Conservation (phyloP, 805 yeast genomes). For the Candida nanaspora region DNA sequence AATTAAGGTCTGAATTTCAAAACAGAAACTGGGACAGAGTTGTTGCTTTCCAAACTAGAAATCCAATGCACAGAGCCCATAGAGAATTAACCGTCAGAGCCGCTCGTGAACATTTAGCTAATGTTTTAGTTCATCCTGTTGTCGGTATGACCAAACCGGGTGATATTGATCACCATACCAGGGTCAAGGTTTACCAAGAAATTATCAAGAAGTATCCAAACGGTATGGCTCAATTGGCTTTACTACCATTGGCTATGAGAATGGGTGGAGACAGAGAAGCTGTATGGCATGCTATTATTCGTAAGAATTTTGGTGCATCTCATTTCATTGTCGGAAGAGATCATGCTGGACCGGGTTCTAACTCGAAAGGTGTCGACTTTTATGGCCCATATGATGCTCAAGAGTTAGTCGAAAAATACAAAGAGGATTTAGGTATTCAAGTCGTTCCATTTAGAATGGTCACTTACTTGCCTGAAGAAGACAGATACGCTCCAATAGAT, state of each 20-base stretch:
- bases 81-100: constrained; percentile 94
- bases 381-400: constrained; percentile 98
- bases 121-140: constrained; percentile 90
- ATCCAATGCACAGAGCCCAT: constrained; percentile 99
- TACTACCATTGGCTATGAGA: constrained; percentile 94
- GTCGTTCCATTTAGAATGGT: constrained; percentile 97
- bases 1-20: constrained; percentile 76
- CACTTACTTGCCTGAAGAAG: constrained; percentile 91
- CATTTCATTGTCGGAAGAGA: constrained; percentile 98
- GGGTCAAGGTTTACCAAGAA: constrained; percentile 92
- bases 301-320: constrained; percentile 94
- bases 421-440: constrained; percentile 75
- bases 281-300: constrained; percentile 94
- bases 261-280: constrained; percentile 99
- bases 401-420: constrained; percentile 69
- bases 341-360: constrained; percentile 93
- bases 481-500: constrained; percentile 92
- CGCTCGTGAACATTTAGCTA: constrained; percentile 85
- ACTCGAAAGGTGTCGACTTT: constrained; percentile 86
- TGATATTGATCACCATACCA: constrained; percentile 95
- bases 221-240: constrained; percentile 84
- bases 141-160: constrained; percentile 97
- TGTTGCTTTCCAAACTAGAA: constrained; percentile 96
- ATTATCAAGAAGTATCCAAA: constrained; percentile 88
- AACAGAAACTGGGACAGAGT: constrained; percentile 80